A percentile compares a stretch with the other conserved stretches of the same genome.
Conservation (phyloP, 2,329 filamentous ascomycete species). For the Xylariales sp. region DNA sequence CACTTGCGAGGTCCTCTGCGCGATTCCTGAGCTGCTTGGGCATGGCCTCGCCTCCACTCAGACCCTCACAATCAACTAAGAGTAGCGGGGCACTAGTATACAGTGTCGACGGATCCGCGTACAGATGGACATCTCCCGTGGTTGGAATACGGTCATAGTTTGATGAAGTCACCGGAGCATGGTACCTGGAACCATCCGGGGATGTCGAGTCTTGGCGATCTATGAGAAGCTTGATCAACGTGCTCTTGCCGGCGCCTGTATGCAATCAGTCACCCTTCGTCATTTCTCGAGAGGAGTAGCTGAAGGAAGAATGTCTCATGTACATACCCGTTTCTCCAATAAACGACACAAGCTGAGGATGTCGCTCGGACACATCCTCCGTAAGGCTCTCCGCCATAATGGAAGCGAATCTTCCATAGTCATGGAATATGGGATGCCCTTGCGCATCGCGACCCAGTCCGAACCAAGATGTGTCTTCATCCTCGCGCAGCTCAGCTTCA, state of each 20-base stretch:
- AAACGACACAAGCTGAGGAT: conserved; percentile 38
- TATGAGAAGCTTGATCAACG: conserved; percentile 44
- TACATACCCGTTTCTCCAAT: conserved; percentile 34
- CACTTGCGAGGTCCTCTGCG: conserved; percentile 12
- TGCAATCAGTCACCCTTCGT: conserved; percentile 2
- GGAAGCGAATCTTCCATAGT: conserved; percentile 36
- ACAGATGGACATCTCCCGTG: conserved; percentile 47
- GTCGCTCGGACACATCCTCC: conserved; percentile 23
- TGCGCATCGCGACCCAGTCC: conserved; percentile 26
- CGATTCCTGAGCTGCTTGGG: conserved; percentile 24
- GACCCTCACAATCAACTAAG: conserved; percentile 48
- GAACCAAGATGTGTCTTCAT: conserved; percentile 29
- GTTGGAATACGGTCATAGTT: conserved; percentile 37
- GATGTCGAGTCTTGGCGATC: conserved; percentile 26
- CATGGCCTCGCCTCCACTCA: conserved; percentile 41
- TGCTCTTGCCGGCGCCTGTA: conserved; percentile 43
- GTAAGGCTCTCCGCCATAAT: conserved; percentile 32
- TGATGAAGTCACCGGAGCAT: conserved; percentile 41
- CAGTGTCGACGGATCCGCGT: conserved; percentile 40
- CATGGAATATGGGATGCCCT: conserved; percentile 24
- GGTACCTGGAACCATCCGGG: conserved; percentile 25
- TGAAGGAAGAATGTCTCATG: not conserved
- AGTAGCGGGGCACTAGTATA: conserved; percentile 36
- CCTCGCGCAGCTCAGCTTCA: conserved; percentile 25
- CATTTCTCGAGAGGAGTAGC: not conserved